phyloP scores from a whole-genome alignment of 352 stramenopile genomes.

The Globisporangium acanthophoron region DNA sequence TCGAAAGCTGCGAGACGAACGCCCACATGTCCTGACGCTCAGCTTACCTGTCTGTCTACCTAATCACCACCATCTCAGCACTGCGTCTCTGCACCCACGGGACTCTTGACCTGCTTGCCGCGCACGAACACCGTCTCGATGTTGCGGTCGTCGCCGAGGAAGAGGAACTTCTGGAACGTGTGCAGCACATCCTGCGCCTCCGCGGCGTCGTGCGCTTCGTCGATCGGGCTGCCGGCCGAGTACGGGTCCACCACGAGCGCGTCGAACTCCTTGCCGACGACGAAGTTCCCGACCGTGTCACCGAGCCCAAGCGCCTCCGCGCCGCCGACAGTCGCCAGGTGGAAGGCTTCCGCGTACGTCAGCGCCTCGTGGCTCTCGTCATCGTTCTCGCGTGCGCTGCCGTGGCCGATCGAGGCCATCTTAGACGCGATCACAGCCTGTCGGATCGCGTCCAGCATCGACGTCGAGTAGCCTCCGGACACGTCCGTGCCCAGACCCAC shows the following conservation, averaged over 20 bases:
- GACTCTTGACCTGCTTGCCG: constrained; percentile 47
- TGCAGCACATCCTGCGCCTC: constrained; percentile 51
- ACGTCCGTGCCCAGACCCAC: constrained; percentile 94
- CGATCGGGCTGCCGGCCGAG: constrained; percentile 53
- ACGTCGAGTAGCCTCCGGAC: constrained; percentile 91
- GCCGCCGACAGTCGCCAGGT: constrained; percentile 87
- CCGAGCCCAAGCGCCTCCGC: constrained; percentile 74
- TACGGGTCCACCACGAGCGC: constrained; percentile 82
- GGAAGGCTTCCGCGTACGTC: constrained; percentile 83
- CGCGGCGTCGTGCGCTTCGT: constrained; percentile 35
- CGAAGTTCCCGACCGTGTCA: constrained; percentile 87
- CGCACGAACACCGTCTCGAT: constrained; percentile 83
- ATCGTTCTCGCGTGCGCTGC: constrained; percentile 38
- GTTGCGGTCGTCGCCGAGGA: constrained; percentile 89
- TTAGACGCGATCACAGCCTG: constrained; percentile 89
- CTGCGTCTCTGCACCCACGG: background rate
- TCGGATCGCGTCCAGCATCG: constrained; percentile 91
- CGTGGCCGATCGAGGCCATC: constrained; percentile 60
- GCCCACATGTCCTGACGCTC: too few species aligned
- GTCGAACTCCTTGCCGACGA: constrained; percentile 88
- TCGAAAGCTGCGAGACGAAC: too few species aligned
- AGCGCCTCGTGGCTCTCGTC: constrained; percentile 27
- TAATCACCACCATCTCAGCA: background rate
- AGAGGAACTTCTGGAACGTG: constrained; percentile 90
- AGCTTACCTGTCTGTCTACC: background rate